phyloP scores from a whole-genome alignment of 2,329 filamentous ascomycete species.

The Cladosporium sp. region DNA sequence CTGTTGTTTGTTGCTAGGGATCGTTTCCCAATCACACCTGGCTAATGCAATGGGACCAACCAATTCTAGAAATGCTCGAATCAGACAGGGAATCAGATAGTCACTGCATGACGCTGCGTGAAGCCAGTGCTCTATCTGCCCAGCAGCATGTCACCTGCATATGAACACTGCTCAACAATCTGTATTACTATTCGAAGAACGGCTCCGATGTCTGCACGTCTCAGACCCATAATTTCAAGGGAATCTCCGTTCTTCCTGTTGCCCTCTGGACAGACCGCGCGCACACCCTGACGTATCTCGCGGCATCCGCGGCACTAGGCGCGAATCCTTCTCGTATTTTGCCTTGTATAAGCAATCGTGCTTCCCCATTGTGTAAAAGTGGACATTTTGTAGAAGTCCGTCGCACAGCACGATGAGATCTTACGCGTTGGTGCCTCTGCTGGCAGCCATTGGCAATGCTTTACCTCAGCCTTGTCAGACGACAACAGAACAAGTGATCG shows the following conservation, averaged over 20 bases:
- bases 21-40: no score
- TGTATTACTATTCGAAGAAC: background rate
- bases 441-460: conserved; percentile 20
- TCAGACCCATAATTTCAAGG: background rate
- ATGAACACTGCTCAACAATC: background rate
- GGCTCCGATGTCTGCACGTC: background rate
- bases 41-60: no score
- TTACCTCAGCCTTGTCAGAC: conserved; percentile 27
- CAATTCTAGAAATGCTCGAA: no score
- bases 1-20: no score
- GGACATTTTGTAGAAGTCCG: no score
- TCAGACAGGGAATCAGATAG: no score
- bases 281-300: background rate
- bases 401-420: conserved; percentile 23
- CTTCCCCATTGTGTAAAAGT: no score
- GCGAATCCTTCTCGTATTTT: background rate
- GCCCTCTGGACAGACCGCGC: background rate
- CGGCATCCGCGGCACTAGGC: background rate
- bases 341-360: background rate
- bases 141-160: background rate
- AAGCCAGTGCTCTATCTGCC: background rate
- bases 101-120: no score
- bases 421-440: conserved; percentile 19
- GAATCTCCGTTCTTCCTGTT: background rate
- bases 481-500: conserved; percentile 24